Evolutionary conservation across 192 early-diverging fungal species (phyloP), one percentile per base, ranked within the genome.

Genomic region (Mortierella alpina): DNA sequence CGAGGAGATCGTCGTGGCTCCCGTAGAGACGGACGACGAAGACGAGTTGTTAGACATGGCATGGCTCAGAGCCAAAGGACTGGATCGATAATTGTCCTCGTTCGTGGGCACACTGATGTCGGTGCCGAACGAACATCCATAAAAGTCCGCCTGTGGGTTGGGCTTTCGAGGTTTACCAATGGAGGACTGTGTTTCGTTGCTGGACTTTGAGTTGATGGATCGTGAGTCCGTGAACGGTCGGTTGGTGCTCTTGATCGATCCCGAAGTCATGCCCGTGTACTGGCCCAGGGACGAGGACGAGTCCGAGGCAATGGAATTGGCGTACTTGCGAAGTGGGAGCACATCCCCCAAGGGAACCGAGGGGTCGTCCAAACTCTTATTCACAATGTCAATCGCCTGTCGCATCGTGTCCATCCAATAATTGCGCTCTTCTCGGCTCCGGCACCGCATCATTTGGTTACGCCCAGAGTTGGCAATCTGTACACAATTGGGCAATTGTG

Each of bases 331-430:
- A 40, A 67, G 20, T 15, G 76, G 76, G 5, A 79, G 47, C 1
- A 22, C 23, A 54, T 79, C 76, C 17, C 62, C 54, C 7, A 59
- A 1, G 6, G 60, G 40, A 20, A 1, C 22, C 20, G 66, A 40
- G 5, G 56, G 31, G n/a, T 71, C 63, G 10, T 70, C 62, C 17
- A 66, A 4, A 7, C 17, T 59, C 45, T 18, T 56, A 59, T 61
- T 63, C 13, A 72, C 60, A 49, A 80, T 65, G 0, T 80, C 70
- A n/a, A 68, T 60, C 4, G 59, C 70, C 15, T 61, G 56, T 9
- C 77, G 77, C 77, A 80, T 80, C 5, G 77, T 80, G 18, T 72
- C 70, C 69, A 80, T 68, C 77, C 77, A 80, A 10, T 68, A 61
- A 44, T 80, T 64, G 17, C 77, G 69, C 45, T 80, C 77, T 47